These are phyloP conservation scores for Trichosporon sp. DNA, from an alignment of 1,284 basidiomycete species.

Conservation along the genomic window DNA sequence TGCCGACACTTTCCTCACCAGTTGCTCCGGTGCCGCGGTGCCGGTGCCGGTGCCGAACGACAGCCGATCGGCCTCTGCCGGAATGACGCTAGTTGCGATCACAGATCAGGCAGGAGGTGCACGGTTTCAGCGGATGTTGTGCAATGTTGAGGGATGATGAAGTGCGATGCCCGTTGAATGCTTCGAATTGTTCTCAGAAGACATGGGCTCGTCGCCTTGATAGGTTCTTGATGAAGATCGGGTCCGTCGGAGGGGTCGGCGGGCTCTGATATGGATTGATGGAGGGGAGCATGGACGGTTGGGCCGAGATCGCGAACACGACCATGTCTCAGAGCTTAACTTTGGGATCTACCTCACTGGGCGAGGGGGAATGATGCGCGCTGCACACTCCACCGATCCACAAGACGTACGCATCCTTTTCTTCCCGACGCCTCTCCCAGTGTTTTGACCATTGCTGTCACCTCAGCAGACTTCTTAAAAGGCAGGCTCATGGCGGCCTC, in stretches of 20 bases:
- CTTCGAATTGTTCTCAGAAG: not conserved
- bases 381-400: no score
- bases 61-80: no score
- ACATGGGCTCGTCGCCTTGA: no score
- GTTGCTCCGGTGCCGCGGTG: no score
- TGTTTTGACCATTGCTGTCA: no score
- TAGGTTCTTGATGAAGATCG: no score
- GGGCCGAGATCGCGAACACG: not conserved
- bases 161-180: not conserved
- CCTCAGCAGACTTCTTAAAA: no score
- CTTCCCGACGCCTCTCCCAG: no score
- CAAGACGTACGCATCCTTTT: no score
- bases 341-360: not conserved
- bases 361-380: not conserved
- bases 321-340: slow-evolving; percentile 6
- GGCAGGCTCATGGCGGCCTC: not conserved
- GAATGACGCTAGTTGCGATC: not conserved
- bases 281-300: not conserved
- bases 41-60: not conserved
- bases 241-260: not conserved
- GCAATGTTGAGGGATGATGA: no score
- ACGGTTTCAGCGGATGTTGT: no score
- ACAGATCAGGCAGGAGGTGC: no score
- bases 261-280: not conserved
- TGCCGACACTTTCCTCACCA: not conserved